Conservation (phyloP, 2,329 filamentous ascomycete species). For the Chrysosporium queenslandicum region DNA sequence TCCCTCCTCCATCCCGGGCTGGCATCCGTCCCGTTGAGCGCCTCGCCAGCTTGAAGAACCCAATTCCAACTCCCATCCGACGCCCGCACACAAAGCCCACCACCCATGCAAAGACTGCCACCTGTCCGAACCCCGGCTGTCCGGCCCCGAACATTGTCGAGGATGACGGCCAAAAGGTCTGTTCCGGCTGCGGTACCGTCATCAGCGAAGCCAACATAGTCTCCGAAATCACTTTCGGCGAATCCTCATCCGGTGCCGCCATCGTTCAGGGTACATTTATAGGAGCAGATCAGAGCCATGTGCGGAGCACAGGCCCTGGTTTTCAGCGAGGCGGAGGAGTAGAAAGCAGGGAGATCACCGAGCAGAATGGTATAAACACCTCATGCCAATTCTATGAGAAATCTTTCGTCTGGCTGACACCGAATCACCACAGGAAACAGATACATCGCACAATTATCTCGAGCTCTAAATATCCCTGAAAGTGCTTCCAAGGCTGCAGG, state of each 20-base stretch:
- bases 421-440: conserved; percentile 27
- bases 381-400: neutral
- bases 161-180: conserved; percentile 48
- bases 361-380: conserved; percentile 30
- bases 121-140: conserved; percentile 39
- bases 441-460: conserved; percentile 35
- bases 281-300: conserved; percentile 72
- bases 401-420: neutral
- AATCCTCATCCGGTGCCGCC: conserved; percentile 73
- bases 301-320: conserved; percentile 48
- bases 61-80: conserved; percentile 30
- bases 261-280: conserved; percentile 86
- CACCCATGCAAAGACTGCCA: conserved; percentile 30
- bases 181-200: conserved; percentile 74
- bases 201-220: conserved; percentile 83
- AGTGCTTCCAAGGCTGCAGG: conserved; percentile 55
- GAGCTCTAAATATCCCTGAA: conserved; percentile 42
- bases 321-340: conserved; percentile 40
- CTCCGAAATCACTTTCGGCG: conserved; percentile 81
- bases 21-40: conserved; percentile 29
- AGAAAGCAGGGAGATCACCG: conserved; percentile 42
- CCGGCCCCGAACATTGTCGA: conserved; percentile 38
- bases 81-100: conserved; percentile 24
- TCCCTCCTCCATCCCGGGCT: conserved; percentile 23
- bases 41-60: conserved; percentile 33